These are phyloP conservation scores for Hamigera avellanea DNA, from an alignment of 495 filamentous ascomycete species.

Conservation along the genomic window DNA sequence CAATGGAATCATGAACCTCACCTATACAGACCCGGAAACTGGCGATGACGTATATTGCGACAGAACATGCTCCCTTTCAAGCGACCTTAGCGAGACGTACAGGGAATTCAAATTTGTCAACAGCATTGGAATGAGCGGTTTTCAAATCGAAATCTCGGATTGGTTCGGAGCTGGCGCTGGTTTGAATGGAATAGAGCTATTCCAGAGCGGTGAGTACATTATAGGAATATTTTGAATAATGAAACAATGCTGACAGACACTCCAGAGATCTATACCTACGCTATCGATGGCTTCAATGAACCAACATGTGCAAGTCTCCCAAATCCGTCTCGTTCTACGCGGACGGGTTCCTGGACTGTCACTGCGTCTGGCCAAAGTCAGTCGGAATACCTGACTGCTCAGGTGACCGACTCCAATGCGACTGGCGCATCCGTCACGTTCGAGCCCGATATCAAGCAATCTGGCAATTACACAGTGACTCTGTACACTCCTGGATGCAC, in stretches of 20 bases:
- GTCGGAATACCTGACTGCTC: slow-evolving; percentile 65
- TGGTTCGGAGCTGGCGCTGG: slow-evolving; percentile 86
- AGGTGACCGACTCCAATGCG: slow-evolving; percentile 44
- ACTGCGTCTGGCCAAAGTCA: slow-evolving; percentile 48
- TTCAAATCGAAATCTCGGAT: slow-evolving; percentile 71
- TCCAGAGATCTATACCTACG: slow-evolving; percentile 71
- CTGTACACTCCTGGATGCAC: slow-evolving; percentile 86
- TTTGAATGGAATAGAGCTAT: slow-evolving; percentile 81
- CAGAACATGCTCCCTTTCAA: slow-evolving; percentile 65
- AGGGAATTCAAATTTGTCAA: slow-evolving; percentile 93
- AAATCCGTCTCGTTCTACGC: slow-evolving; percentile 51
- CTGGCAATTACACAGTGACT: slow-evolving; percentile 79
- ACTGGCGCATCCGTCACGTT: slow-evolving; percentile 55
- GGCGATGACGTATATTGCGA: slow-evolving; percentile 59
- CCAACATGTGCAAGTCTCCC: slow-evolving; percentile 61
- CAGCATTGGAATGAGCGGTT: slow-evolving; percentile 73
- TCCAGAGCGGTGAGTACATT: slow-evolving; percentile 58
- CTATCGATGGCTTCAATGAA: slow-evolving; percentile 79
- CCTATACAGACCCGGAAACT: slow-evolving; percentile 66
- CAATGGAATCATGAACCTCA: slow-evolving; percentile 93
- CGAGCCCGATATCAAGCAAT: slow-evolving; percentile 72
- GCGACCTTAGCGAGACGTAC: slow-evolving; percentile 46
- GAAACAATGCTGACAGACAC: slow-evolving; percentile 8
- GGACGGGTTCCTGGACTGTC: slow-evolving; percentile 62
- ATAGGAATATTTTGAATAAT: background rate